Base-by-base conservation (phyloP, 441 rosid species). In the Corymbia calophylla region DNA sequence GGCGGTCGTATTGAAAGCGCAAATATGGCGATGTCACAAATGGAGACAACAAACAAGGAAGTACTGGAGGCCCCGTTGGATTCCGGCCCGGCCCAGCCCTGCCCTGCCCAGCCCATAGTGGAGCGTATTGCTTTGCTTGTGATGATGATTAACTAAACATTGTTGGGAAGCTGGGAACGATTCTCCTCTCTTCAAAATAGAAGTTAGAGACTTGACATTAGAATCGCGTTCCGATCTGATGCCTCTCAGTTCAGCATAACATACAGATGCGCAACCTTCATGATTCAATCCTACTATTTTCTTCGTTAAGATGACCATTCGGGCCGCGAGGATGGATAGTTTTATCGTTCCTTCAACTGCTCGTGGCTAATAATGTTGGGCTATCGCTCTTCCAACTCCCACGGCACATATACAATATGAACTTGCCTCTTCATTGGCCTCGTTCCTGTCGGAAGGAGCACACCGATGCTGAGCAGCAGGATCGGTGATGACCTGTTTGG, bases 381-480 rank as follows among this genome's bases (percentile, higher is more conserved):
- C 44, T 39, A 39, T 39, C 44, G 44, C 44, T 39, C 44, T 39
- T 39, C 44, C 44, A 39, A 39, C 44, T 39, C 44, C 44, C 44
- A 39, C 9, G 5, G 0, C 29, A 73, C 27, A 35, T 0, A 0
- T 5, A 1, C 35, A 19, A 73, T 21, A 19, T 0, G 82, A 39
- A 73, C 51, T 39, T 3, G n/a, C 51, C 21, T 73, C 84, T 29
- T 73, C 49, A 2, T 21, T n/a, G 3, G 51, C 12, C 84, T 73
- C 84, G 6, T 73, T 21, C 84, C 29, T 23, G 51, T 73, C n/a
- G 6, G 84, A 73, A 73, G 84, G 23, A 73, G 51, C 84, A 6
- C 39, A 73, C 51, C 0, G 25, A 47, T 11, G 18, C 6, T 1
- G 17, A 39, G 27, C 84, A 21, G n/a, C 29, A 23, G 9, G 84